phyloP scores from a whole-genome alignment of 305 asterid genomes.

The Withania somnifera region DNA sequence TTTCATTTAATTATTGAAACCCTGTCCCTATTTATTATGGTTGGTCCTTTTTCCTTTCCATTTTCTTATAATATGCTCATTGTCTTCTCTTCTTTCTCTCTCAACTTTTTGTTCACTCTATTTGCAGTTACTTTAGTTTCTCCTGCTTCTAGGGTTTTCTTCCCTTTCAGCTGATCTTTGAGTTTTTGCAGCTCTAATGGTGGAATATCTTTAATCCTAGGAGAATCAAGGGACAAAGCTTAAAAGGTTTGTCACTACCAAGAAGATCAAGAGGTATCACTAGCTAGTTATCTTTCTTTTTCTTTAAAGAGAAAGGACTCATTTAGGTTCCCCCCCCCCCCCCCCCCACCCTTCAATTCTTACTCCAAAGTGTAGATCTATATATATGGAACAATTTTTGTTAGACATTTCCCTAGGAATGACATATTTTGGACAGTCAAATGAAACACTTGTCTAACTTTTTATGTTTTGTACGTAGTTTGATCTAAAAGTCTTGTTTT shows the following conservation, averaged over 20 bases:
- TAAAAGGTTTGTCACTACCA: not conserved
- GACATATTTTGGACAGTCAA: not conserved
- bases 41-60: not conserved
- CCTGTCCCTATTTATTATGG: not conserved
- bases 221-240: not conserved
- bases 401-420: not conserved
- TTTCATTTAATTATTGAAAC: not conserved
- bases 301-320: not conserved
- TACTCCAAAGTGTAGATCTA: not conserved
- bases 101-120: not conserved
- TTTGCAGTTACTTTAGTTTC: not conserved
- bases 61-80: not conserved
- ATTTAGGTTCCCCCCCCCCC: not conserved
- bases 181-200: not conserved
- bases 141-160: constrained; percentile 1
- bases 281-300: not conserved
- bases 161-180: not conserved
- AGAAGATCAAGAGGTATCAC: not conserved
- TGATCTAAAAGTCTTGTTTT: not conserved
- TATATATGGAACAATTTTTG: not conserved
- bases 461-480: not conserved
- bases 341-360: not conserved
- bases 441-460: not conserved
- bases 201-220: not conserved
- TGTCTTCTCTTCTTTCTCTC: not conserved